Conservation (phyloP, 371 early-diverging fungal genomes). For the Capillidium rhysosporum region DNA sequence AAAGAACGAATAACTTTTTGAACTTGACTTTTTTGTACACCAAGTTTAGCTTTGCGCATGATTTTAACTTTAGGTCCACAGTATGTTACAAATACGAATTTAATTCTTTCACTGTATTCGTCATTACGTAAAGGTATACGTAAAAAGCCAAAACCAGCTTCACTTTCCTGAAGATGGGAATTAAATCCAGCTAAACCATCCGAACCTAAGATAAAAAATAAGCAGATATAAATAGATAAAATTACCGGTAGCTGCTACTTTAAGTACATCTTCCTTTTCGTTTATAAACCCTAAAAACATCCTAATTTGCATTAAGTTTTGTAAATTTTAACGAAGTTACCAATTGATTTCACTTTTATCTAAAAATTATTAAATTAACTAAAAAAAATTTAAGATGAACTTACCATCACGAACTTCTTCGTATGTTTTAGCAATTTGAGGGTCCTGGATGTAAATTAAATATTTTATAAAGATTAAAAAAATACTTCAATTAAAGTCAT, state of each 20-base stretch:
- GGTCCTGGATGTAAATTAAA: constrained; percentile 1
- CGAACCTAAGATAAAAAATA: not conserved
- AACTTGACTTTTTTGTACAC: constrained; percentile 58
- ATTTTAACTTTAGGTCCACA: constrained; percentile 61
- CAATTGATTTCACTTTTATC: constrained; percentile 6
- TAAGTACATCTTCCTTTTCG: not conserved
- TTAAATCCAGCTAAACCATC: constrained; percentile 1
- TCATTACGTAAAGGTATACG: constrained; percentile 57
- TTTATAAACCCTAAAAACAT: constrained; percentile 2
- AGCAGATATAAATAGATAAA: too few relatives aligned
- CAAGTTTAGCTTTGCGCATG: constrained; percentile 70
- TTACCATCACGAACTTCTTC: constrained; percentile 5
- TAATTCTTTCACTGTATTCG: constrained; percentile 47
- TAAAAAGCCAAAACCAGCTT: constrained; percentile 4
- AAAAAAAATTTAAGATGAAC: not conserved
- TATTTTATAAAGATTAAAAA: not conserved
- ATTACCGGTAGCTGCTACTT: constrained; percentile 5
- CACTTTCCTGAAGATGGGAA: not conserved
- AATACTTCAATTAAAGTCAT: constrained; percentile 6
- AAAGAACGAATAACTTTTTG: constrained; percentile 43
- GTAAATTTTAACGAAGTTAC: not conserved
- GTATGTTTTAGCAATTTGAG: constrained; percentile 6
- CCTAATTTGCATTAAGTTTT: not conserved
- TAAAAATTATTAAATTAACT: not conserved
- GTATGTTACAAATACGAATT: constrained; percentile 55